These are phyloP conservation scores for Annulohypoxylon bovei DNA, from an alignment of 495 filamentous ascomycete genomes.

Conservation along the genomic window DNA sequence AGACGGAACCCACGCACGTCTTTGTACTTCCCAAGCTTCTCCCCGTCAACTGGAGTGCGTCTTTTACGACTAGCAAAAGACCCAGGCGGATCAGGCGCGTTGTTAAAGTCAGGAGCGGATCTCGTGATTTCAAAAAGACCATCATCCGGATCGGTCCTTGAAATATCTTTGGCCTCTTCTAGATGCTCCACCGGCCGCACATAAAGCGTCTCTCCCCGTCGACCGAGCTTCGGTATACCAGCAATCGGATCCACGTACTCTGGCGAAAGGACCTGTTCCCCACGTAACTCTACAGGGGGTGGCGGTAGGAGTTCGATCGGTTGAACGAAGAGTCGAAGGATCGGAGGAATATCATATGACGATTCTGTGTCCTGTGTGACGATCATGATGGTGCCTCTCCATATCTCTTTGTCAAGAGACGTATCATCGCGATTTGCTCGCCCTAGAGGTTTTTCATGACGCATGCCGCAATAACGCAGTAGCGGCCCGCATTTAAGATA, in stretches of 20 bases:
- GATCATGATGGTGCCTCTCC: conserved; percentile 94
- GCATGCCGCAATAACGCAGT: conserved; percentile 87
- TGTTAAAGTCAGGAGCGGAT: conserved; percentile 52
- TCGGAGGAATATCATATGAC: conserved; percentile 80
- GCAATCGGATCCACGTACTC: conserved; percentile 91
- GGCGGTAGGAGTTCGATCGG: conserved; percentile 84
- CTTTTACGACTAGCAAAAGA: conserved; percentile 60
- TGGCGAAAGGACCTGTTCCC: conserved; percentile 71
- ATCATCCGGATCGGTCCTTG: conserved; percentile 76
- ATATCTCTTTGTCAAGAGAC: conserved; percentile 73
- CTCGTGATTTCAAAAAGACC: conserved; percentile 76
- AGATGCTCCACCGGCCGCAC: conserved; percentile 87
- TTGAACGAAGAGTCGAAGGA: conserved; percentile 83
- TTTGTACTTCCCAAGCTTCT: conserved; percentile 76
- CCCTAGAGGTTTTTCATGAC: conserved; percentile 57
- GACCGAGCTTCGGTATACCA: conserved; percentile 83
- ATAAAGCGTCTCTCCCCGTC: conserved; percentile 81
- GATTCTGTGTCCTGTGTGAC: conserved; percentile 86
- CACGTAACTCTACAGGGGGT: conserved; percentile 75
- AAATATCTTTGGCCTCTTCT: conserved; percentile 77
- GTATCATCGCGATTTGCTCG: conserved; percentile 49
- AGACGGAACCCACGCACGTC: conserved; percentile 84
- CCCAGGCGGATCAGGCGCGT: conserved; percentile 50
- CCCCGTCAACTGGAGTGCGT: conserved; percentile 68
- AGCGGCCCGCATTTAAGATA: conserved; percentile 91